Conservation (phyloP, 345 rosid genomes). For the Acer yangbiense region DNA sequence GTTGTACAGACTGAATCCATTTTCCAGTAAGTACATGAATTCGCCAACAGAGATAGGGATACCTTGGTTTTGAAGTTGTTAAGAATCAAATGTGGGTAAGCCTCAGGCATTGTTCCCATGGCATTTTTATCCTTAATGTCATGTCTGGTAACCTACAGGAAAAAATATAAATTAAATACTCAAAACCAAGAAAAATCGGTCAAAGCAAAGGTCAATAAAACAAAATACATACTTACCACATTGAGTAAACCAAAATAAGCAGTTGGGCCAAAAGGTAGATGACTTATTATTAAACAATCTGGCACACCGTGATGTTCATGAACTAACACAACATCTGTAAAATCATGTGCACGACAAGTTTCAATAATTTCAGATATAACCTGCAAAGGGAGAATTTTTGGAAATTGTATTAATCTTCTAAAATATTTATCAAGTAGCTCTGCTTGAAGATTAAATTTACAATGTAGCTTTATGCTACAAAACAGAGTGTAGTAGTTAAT, state of each 20-base stretch:
- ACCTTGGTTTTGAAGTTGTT: slow-evolving; percentile 83
- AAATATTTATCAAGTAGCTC: neutral
- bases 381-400: slow-evolving; percentile 37
- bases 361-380: slow-evolving; percentile 90
- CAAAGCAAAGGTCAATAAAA: slow-evolving; percentile 1
- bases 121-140: slow-evolving; percentile 76
- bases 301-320: slow-evolving; percentile 92
- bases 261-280: slow-evolving; percentile 95
- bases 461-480: neutral
- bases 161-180: slow-evolving; percentile 12
- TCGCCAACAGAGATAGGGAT: slow-evolving; percentile 5
- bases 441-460: neutral
- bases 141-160: slow-evolving; percentile 84
- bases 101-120: slow-evolving; percentile 89
- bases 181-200: slow-evolving; percentile 8
- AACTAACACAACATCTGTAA: slow-evolving; percentile 87
- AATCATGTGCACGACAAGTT: slow-evolving; percentile 83
- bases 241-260: slow-evolving; percentile 86
- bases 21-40: neutral
- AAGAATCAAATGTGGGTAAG: slow-evolving; percentile 84
- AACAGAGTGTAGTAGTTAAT: neutral
- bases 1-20: neutral
- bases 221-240: slow-evolving; percentile 73
- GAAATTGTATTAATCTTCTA: neutral
- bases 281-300: slow-evolving; percentile 79